Conservation (phyloP, 805 yeast genomes). For the Tetrapisispora phaffii region DNA sequence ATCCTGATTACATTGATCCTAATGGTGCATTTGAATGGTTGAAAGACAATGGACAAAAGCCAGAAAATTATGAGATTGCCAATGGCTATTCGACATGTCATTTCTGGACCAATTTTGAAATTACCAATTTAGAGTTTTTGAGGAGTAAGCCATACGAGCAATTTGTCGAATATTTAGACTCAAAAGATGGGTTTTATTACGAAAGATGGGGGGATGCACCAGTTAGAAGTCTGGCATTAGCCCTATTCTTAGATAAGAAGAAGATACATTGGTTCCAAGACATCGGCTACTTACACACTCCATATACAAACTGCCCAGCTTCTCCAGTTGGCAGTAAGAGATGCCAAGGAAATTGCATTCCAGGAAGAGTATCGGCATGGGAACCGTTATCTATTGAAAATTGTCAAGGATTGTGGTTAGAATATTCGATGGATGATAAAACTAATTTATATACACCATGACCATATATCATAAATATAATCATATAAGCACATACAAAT, state of each 20-base stretch:
- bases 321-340: conserved; percentile 32
- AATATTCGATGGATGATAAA: conserved; percentile 31
- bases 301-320: conserved; percentile 65
- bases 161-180: conserved; percentile 57
- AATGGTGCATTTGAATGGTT: conserved; percentile 58
- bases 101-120: conserved; percentile 86
- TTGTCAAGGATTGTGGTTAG: conserved; percentile 66
- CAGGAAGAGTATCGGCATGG: conserved; percentile 48
- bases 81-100: conserved; percentile 57
- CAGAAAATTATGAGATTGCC: conserved; percentile 34
- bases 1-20: conserved; percentile 49
- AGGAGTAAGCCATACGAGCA: conserved; percentile 54
- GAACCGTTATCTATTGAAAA: conserved; percentile 52
- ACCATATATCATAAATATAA: no score
- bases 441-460: conserved; percentile 18
- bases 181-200: conserved; percentile 72
- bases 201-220: conserved; percentile 96
- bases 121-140: conserved; percentile 74
- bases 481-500: neutral
- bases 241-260: conserved; percentile 57
- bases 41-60: conserved; percentile 46
- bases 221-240: conserved; percentile 68
- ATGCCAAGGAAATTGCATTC: conserved; percentile 39
- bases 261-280: conserved; percentile 82
- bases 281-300: conserved; percentile 67